phyloP scores from a whole-genome alignment of 2,329 filamentous ascomycete genomes.

The Colletotrichum orchidophilum region DNA sequence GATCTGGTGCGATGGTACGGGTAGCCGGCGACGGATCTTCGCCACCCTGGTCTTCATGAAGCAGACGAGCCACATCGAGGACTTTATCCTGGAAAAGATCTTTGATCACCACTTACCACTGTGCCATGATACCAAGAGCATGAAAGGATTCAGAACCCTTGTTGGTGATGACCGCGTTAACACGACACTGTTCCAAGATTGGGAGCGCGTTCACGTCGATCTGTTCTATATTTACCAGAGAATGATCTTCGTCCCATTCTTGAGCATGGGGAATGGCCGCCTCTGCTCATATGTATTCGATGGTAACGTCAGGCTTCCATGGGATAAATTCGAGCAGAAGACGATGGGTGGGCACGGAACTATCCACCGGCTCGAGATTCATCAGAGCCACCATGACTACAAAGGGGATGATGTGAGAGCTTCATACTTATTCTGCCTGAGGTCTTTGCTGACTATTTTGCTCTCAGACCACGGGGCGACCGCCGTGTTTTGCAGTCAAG shows the following conservation, averaged over 20 bases:
- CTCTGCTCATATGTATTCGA: constrained; percentile 1
- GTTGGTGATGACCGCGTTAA: background rate
- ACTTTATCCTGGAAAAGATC: constrained; percentile 9
- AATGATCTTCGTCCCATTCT: constrained; percentile 10
- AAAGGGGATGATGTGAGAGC: background rate
- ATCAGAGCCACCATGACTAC: background rate
- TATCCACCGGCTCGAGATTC: background rate
- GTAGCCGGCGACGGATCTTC: constrained; percentile 14
- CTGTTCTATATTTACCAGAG: constrained; percentile 17
- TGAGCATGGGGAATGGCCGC: background rate
- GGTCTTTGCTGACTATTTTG: background rate
- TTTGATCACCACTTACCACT: constrained; percentile 6
- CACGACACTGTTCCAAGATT: background rate
- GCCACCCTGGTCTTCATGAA: constrained; percentile 12
- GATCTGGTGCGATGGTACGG: background rate
- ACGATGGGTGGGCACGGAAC: background rate
- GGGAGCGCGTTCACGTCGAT: constrained; percentile 21
- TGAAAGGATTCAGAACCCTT: background rate
- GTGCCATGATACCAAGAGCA: background rate
- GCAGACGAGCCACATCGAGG: background rate
- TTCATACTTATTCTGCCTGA: background rate
- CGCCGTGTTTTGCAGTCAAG: constrained; percentile 22
- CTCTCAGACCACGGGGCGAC: background rate
- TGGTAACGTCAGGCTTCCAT: background rate
- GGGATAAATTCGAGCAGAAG: background rate